Evolutionary conservation across 495 filamentous ascomycete genomes (phyloP), one percentile per base, ranked within the genome.

Genomic region (Penicillium lividum): DNA sequence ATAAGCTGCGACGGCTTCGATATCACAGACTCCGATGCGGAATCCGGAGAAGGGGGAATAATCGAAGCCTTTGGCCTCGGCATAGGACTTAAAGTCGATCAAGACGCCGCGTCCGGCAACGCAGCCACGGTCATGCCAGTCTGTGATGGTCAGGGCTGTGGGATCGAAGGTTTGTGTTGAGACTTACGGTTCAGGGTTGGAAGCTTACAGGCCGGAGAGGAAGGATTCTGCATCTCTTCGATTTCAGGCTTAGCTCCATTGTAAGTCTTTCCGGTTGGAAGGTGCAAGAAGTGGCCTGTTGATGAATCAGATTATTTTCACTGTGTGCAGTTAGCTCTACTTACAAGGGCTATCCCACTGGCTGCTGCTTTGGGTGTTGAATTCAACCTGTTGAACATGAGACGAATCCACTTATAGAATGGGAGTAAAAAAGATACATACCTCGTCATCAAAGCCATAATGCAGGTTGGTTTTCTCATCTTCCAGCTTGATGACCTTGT

Each of bases 211-310:
- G 7, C 25, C 1, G 16, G 15, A 27, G 3, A 11, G 16, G 31
- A 40, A 18, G 33, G 13, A 71, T 59, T 63, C 66, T 48, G 74
- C 74, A 55, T 71, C 6, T 80, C 80, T 50, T 78, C 69, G 7
- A 59, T 55, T 9, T 73, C 71, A 73, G 75, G 65, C 61, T 57
- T 61, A 9, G 51, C 45, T 40, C 80, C 81, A 64, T 89, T 89
- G 64, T 88, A 88, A 15, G 80, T 73, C 22, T 66, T 61, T 11
- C 73, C 75, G 3, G 77, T 73, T 1, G 73, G 68, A 40, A 78
- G 73, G 58, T 82, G 80, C 52, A 77, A 66, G 46, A 68, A 63
- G 34, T 70, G 63, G 25, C 62, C 68, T 68, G 11, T 25, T 6
- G 16, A 9, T 2, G 1, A 36, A 6, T 60, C 47, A 58, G 11